Evolutionary conservation across 139 green algal genomes (phyloP), one percentile per base, ranked within the genome.

Genomic region (Pseudopediastrum boryanum): DNA sequence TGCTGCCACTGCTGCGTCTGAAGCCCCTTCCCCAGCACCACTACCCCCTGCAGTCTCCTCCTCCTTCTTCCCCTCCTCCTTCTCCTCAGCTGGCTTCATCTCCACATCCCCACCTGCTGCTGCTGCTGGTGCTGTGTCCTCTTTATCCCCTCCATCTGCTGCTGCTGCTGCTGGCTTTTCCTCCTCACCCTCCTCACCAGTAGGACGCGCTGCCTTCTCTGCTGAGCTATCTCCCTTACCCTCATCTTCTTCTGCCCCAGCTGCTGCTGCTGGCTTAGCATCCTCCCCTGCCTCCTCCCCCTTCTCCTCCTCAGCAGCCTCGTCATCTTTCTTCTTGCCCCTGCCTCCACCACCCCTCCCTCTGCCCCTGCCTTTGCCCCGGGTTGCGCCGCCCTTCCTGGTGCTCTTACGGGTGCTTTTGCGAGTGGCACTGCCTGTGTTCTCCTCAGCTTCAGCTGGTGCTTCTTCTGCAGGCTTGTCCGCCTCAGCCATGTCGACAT

Each of bases 211-310:
- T 23, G 7, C 16, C 27, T 63, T 63, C 3, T 39, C 70, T 35
- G 48, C 31, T 68, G 70, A 38, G 51, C 51, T 52, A 61, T 75
- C 33, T 23, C 39, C 44, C 23, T 64, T 3, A 23, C n/a, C 51
- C 36, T 41, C 64, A 38, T 29, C 64, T 25, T 50, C 64, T 71
- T 39, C 64, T 68, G 63, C 23, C 51, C 39, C 64, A 54, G 64
- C 13, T 23, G 31, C 48, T 16, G 13, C 43, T 44, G 27, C 58
- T 62, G 73, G 59, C 59, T 64, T 33, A 36, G 52, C 10, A 8
- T 39, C 75, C 39, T 78, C 77, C 46, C 63, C 74, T 27, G 67
- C 54, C 19, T 69, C 41, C 58, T 70, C n/a, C n/a, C n/a, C n/a
- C n/a, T n/a, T n/a, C n/a, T n/a, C n/a, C n/a, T n/a, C n/a, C n/a